Evolutionary conservation across 73 alveolate genomes (phyloP).

Genomic region (Paramecium primaurelia): DNA sequence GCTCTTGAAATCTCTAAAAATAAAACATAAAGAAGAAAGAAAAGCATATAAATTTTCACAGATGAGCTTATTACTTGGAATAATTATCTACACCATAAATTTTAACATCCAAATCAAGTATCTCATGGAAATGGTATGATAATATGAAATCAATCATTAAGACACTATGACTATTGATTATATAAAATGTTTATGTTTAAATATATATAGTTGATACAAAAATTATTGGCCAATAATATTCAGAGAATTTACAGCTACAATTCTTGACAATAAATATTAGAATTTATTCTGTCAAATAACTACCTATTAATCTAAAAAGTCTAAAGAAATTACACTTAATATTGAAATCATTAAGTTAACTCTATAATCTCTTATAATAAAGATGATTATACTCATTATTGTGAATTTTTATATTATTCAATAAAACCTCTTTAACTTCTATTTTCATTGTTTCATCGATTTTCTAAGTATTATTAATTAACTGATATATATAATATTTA

Average conservation of each 20-base stretch:
- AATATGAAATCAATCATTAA: not conserved
- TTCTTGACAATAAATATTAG: not conserved
- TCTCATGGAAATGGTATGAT: not conserved
- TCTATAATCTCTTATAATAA: too few species aligned
- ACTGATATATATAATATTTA: too few species aligned
- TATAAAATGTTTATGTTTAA: not conserved
- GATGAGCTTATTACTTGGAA: not conserved
- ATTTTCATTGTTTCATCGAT: too few species aligned
- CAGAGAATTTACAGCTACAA: not conserved
- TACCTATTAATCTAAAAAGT: too few species aligned
- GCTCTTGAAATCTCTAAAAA: not conserved
- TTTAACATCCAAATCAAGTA: not conserved
- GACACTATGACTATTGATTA: not conserved
- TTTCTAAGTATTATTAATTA: too few species aligned
- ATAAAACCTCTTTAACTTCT: too few species aligned
- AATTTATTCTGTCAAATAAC: too few species aligned
- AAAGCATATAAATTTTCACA: not conserved
- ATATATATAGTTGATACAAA: not conserved
- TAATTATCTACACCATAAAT: not conserved
- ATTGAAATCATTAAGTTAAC: too few species aligned
- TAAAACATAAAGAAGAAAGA: not conserved
- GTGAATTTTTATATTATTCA: too few species aligned
- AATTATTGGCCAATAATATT: not conserved
- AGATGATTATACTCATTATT: too few species aligned
- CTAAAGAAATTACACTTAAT: too few species aligned